Evolutionary conservation across 768 basidiomycete genomes (phyloP), one percentile per base, ranked within the genome.

Genomic region (Pleurotus tuoliensis): DNA sequence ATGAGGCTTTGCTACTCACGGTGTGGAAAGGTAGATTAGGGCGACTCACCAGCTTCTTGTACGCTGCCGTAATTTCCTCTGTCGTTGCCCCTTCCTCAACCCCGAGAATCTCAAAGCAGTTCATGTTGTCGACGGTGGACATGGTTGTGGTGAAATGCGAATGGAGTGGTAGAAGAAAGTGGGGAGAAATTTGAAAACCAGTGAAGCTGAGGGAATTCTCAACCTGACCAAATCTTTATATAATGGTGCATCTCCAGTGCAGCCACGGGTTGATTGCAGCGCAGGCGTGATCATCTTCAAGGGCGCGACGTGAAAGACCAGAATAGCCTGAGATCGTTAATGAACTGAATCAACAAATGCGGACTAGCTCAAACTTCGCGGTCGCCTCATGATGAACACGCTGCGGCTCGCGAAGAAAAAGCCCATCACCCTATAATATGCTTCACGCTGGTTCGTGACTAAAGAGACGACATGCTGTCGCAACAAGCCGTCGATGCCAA

Each of bases 41-140:
- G 15, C 8, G 34, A 67, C 76, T 55, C 63, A 83, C 83, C 63
- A 81, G 67, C 62, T 73, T 73, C 67, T 80, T 84, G 71, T 83
- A 85, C 24, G 83, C 81, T 39, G 64, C 62, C 61, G 72, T 76
- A 63, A 85, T 73, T 13, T 76, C 76, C 18, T 82, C 80, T 52
- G 76, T 72, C 49, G 73, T 76, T 27, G 82, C 77, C 59, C 78
- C 71, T 34, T 63, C 64, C 16, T 65, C 63, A 56, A 85, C 69
- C 47, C 76, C 81, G 16, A 85, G 72, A 22, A 78, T 69, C 53
- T 74, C 64, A 52, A 69, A 66, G 39, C 63, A 46, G 47, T 68
- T 65, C 67, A 67, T 63, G 34, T 50, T 57, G 39, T 48, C 58
- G n/a, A 20, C 34, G 49, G 47, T 48, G 46, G 25, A 49, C 24